Percentiles rank a stretch among this genome's conserved stretches.
Conservation (phyloP, 371 early-diverging fungal species). For the Chytridiales sp. region DNA sequence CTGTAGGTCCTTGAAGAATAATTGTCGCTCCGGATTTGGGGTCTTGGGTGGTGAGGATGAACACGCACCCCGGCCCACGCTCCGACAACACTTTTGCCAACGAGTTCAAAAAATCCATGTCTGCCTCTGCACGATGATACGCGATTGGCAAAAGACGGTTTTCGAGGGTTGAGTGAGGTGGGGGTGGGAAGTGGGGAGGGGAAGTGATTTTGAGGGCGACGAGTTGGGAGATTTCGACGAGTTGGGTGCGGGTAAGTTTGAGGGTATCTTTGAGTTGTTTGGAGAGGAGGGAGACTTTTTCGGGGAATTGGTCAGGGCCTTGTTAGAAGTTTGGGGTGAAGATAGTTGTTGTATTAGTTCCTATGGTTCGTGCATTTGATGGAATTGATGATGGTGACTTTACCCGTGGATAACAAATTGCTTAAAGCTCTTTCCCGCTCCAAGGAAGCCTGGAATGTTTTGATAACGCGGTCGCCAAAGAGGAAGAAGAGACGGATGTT, state of each 20-base stretch:
- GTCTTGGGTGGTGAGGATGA: conserved; percentile 4
- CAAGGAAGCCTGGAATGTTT: conserved; percentile 48
- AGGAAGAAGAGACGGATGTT: conserved; percentile 68
- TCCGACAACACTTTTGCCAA: conserved; percentile 44
- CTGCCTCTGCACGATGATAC: conserved; percentile 62
- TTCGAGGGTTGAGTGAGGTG: not conserved
- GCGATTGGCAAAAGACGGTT: conserved; percentile 20
- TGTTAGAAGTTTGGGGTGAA: not conserved
- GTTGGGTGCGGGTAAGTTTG: conserved; percentile 48
- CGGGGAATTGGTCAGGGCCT: conserved; percentile 61
- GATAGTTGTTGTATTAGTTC: not conserved
- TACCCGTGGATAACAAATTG: conserved; percentile 44
- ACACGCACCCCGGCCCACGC: conserved; percentile 27
- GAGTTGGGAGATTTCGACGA: conserved; percentile 53
- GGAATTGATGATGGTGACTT: no score
- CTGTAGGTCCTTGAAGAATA: conserved; percentile 40
- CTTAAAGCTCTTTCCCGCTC: conserved; percentile 52
- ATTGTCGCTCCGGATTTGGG: conserved; percentile 35
- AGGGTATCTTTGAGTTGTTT: conserved; percentile 43
- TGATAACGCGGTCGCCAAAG: conserved; percentile 63
- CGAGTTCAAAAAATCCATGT: conserved; percentile 55
- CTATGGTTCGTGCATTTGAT: no score
- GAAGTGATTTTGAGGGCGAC: conserved; percentile 42
- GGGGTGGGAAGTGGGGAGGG: not conserved
- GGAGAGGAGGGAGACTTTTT: conserved; percentile 51